A percentile compares a stretch with the other conserved stretches of the same genome.
Conservation (phyloP, 73 alveolate species). For the Blepharisma stoltei region DNA sequence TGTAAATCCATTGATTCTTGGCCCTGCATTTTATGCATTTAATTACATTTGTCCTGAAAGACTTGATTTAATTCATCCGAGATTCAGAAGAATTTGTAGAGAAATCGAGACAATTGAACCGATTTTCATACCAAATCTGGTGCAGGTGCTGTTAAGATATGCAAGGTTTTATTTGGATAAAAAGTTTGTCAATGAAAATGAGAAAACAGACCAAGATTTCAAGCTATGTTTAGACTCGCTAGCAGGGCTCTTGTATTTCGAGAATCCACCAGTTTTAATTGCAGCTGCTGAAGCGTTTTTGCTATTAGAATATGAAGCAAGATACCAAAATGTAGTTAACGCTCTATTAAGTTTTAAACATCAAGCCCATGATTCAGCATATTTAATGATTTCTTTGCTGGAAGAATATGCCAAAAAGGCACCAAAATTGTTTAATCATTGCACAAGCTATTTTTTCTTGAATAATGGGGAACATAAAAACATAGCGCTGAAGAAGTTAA, state of each 20-base stretch:
- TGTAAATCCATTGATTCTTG: not conserved
- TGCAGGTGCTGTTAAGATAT: conserved; percentile 1
- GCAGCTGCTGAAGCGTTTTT: conserved; percentile 15
- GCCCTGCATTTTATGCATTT: conserved; percentile 19
- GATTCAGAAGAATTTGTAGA: not conserved
- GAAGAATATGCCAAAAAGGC: not conserved
- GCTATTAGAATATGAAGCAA: not conserved
- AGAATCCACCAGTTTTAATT: not conserved
- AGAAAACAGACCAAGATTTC: not conserved
- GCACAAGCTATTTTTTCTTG: not conserved
- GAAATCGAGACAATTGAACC: not conserved
- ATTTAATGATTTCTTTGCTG: not conserved
- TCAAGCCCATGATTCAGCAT: not conserved
- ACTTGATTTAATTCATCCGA: conserved; percentile 11
- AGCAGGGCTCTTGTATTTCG: not conserved
- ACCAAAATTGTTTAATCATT: not conserved
- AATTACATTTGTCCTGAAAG: conserved; percentile 3
- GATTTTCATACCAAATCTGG: not conserved
- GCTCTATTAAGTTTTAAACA: not conserved
- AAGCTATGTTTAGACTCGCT: not conserved
- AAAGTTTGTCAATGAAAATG: not conserved
- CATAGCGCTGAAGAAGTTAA: not conserved
- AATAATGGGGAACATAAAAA: not conserved
- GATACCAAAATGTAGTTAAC: not conserved
- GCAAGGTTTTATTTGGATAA: conserved; percentile 19